Evolutionary conservation across 495 filamentous ascomycete species (phyloP).

Genomic region (Oleoguttula mirabilis): DNA sequence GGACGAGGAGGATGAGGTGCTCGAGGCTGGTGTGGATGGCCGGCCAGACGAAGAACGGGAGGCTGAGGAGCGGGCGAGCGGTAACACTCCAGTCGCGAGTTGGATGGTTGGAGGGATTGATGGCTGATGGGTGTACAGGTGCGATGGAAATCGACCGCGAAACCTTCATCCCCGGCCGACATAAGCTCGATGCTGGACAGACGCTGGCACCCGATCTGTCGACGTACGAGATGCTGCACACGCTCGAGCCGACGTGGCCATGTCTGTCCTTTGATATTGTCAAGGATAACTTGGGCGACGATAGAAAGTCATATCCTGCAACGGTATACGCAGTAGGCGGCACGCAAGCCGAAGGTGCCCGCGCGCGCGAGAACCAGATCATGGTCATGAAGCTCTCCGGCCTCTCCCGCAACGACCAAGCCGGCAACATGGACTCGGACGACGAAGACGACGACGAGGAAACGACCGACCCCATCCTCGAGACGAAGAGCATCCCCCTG

Average conservation of each 20-base stretch:
- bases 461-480: slow-evolving; percentile 80
- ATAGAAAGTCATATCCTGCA: slow-evolving; percentile 78
- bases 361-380: slow-evolving; percentile 76
- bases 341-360: slow-evolving; percentile 69
- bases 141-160: slow-evolving; percentile 86
- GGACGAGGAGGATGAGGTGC: slow-evolving; percentile 91
- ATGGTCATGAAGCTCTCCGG: slow-evolving; percentile 93
- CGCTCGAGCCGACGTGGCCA: slow-evolving; percentile 82
- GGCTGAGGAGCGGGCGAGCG: slow-evolving; percentile 63
- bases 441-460: slow-evolving; percentile 58
- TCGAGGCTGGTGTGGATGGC: slow-evolving; percentile 90
- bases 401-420: slow-evolving; percentile 70
- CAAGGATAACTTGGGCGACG: slow-evolving; percentile 75
- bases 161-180: slow-evolving; percentile 85
- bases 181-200: slow-evolving; percentile 76
- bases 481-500: slow-evolving; percentile 76
- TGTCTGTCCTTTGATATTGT: slow-evolving; percentile 93
- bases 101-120: background rate
- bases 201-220: slow-evolving; percentile 79
- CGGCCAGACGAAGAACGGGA: slow-evolving; percentile 85
- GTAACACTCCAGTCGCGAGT: slow-evolving; percentile 21
- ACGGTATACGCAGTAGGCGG: slow-evolving; percentile 89
- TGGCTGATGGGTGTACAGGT: slow-evolving; percentile 38
- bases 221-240: slow-evolving; percentile 94
- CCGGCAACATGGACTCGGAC: slow-evolving; percentile 48